These are phyloP conservation scores for Monascus purpureus DNA, from an alignment of 495 filamentous ascomycete genomes.

Conservation along the genomic window DNA sequence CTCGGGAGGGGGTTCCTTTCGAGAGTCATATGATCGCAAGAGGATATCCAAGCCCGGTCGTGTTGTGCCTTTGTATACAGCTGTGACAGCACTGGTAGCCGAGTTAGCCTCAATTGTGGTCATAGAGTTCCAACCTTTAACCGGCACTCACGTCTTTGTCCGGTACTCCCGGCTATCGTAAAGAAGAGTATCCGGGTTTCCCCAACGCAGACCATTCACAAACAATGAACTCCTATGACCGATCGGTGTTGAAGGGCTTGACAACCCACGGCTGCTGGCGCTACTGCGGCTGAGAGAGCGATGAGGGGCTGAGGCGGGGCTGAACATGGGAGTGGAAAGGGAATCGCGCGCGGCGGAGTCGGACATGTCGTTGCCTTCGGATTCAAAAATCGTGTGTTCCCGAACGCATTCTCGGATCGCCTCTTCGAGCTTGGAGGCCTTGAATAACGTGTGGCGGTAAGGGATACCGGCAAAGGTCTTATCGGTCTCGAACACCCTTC, in stretches of 20 bases:
- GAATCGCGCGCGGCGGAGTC: conserved; percentile 18
- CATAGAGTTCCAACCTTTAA: not conserved
- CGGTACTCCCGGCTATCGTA: conserved; percentile 75
- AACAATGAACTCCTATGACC: conserved; percentile 24
- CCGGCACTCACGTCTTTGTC: conserved; percentile 85
- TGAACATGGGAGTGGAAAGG: conserved; percentile 24
- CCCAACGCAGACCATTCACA: conserved; percentile 34
- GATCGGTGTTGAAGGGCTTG: conserved; percentile 13
- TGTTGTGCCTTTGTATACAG: conserved; percentile 71
- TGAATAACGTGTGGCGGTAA: conserved; percentile 86
- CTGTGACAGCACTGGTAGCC: conserved; percentile 61
- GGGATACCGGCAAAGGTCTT: conserved; percentile 94
- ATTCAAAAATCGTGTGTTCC: conserved; percentile 68
- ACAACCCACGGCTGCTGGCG: conserved; percentile 21
- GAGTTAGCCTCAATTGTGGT: conserved; percentile 4
- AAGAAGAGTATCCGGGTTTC: conserved; percentile 47
- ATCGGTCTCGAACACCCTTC: conserved; percentile 91
- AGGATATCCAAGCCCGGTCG: conserved; percentile 52
- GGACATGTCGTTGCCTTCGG: conserved; percentile 59
- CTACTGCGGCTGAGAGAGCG: conserved; percentile 33
- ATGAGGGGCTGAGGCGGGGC: conserved; percentile 23
- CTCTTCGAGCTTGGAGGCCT: conserved; percentile 87
- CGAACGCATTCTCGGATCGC: conserved; percentile 82
- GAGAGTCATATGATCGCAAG: conserved; percentile 85
- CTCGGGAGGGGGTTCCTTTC: conserved; percentile 77